Conservation (phyloP, 805 yeast species). For the Candida piceae region DNA sequence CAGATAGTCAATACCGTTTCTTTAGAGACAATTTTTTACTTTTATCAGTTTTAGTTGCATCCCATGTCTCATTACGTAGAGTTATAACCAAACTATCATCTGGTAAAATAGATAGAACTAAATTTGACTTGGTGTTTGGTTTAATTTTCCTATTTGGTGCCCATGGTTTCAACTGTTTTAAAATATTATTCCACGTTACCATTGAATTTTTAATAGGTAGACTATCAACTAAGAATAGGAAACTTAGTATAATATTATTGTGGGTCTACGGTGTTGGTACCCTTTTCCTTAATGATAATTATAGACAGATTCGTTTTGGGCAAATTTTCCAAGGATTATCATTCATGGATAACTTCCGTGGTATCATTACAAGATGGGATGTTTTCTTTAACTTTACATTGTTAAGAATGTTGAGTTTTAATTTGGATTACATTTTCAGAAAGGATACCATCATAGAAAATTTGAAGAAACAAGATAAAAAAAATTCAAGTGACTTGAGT, state of each 20-base stretch:
- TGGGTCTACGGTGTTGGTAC: constrained; percentile 83
- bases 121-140: constrained; percentile 75
- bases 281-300: constrained; percentile 71
- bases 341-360: constrained; percentile 61
- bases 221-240: constrained; percentile 27
- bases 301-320: constrained; percentile 49
- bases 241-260: constrained; percentile 38
- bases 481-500: constrained; percentile 9
- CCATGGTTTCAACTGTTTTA: constrained; percentile 73
- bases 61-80: constrained; percentile 52
- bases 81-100: constrained; percentile 23
- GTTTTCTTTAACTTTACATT: constrained; percentile 89
- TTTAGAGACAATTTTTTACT: constrained; percentile 76
- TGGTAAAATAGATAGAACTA: constrained; percentile 33
- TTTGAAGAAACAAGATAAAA: constrained; percentile 14
- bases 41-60: constrained; percentile 46
- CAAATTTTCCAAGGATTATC: constrained; percentile 36
- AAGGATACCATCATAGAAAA: constrained; percentile 12
- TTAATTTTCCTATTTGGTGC: constrained; percentile 60
- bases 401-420: constrained; percentile 77
- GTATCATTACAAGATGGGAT: constrained; percentile 90
- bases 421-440: constrained; percentile 63
- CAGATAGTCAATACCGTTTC: constrained; percentile 84
- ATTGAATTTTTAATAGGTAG: constrained; percentile 50
- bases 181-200: constrained; percentile 53